Evolutionary conservation across 139 green algal genomes (phyloP), one percentile per base, ranked within the genome.

Genomic region (Asterochloris erici): DNA sequence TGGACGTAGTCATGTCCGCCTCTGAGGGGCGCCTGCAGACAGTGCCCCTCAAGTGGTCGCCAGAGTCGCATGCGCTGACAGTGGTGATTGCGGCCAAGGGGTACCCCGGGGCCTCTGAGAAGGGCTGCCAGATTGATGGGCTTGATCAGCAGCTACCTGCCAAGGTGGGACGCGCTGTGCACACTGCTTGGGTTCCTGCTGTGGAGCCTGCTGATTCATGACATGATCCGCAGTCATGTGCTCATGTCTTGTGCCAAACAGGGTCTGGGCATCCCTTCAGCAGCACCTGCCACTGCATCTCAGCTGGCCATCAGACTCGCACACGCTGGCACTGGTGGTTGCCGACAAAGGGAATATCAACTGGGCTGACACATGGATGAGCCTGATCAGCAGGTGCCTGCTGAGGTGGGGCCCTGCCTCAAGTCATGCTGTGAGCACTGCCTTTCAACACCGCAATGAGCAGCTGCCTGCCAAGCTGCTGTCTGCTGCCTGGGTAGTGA

Each of bases 101-200:
- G 21, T 99, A 99, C 91, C 97, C 97, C 2, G 97, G 95, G 14
- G 71, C 69, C 14, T 99, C 98, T 83, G 74, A 90, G 29, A 98
- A 97, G 85, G 96, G 94, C 17, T 91, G 87, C 15, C 10, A 83
- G 54, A 99, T 99, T 81, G 60, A 70, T 1, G 87, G 88, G 14
- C 76, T 98, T 19, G 91, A 96, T 0, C 60, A 24, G 0, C 90
- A 94, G 1, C 87, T 82, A 0, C 79, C 74, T 0, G 94, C 94
- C 16, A 97, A 98, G 91, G 91, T 92, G 78, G 19, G 17, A n/a
- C 24, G 27, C 17, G 66, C 19, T 24, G 19, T 71, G 66, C 17
- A 21, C 4, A 4, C 21, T 71, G 60, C 19, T 24, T 71, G 66
- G 21, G 66, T 4, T 26, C 21, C 38, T 54, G 38, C 66, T 71